Base-by-base conservation (phyloP, 352 stramenopile genomes). In the Globisporangium perplexum region DNA sequence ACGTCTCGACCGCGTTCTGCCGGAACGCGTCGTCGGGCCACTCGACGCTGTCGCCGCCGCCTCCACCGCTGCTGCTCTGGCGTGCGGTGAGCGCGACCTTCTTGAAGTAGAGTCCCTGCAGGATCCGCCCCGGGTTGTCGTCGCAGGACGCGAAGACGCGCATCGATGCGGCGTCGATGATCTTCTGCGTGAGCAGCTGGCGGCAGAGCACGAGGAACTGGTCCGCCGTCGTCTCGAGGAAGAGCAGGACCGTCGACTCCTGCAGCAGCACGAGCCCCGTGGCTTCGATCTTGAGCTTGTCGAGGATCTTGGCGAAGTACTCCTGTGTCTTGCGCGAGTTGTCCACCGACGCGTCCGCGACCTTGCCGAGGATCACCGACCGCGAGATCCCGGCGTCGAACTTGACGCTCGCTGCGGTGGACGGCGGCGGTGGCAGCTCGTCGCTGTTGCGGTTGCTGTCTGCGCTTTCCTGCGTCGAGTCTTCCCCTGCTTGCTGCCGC, bases 91-190 rank as follows among this genome's bases (percentile, higher is more conserved):
- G 58, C 6, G 59, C 46, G 14, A 85, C 65, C 62, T 86, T 86
- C 57, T 79, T 81, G 30, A 86, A 83, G 65, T 83, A 87, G 20
- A 89, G 53, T 0, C 76, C 77, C 41, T 86, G 71, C 11, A 89
- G 60, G 11, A 86, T 59, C 7, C 75, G 62, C n/a, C 52, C 54
- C 12, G 62, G 57, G 52, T 83, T 67, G 54, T 83, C 69, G 53
- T 89, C 77, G 41, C 69, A 86, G 20, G 70, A 83, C n/a, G 74
- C 77, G 28, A 89, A 54, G 20, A 89, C 63, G 47, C 74, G 73
- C 49, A 89, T 69, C 1, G 62, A 71, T 18, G 39, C 48, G 17
- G 54, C 59, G 12, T 87, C 69, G 15, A 85, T 56, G 22, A 83
- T 63, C 14, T 48, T 62, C 36, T 75, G 65, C 18, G 63, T 63